phyloP scores from a whole-genome alignment of 768 basidiomycete genomes.

The Zangia roseola region DNA sequence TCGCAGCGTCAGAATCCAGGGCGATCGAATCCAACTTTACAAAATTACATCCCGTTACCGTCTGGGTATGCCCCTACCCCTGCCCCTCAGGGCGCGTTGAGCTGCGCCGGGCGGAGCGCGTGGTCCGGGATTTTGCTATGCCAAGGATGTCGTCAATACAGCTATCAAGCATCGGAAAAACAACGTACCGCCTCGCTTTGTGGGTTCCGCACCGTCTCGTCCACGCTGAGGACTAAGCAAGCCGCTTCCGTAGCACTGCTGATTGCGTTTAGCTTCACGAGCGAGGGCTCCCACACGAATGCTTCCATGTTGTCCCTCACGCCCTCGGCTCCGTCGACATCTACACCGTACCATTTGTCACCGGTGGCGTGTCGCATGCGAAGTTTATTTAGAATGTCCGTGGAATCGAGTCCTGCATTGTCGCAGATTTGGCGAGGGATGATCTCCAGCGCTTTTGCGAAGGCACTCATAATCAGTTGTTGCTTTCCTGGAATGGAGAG shows the following conservation, averaged over 20 bases:
- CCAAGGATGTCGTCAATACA: constrained; percentile 17
- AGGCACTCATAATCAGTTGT: constrained; percentile 91
- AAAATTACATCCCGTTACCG: constrained; percentile 40
- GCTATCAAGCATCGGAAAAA: neutral
- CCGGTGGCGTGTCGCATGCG: constrained; percentile 93
- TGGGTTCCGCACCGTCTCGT: constrained; percentile 96
- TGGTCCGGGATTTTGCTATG: constrained; percentile 78
- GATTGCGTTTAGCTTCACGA: constrained; percentile 95
- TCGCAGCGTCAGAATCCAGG: too few species aligned
- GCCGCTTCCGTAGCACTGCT: constrained; percentile 96
- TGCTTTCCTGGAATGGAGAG: constrained; percentile 93
- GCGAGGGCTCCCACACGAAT: constrained; percentile 97
- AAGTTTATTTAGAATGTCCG: constrained; percentile 94
- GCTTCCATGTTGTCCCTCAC: constrained; percentile 96
- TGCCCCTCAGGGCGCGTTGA: constrained; percentile 78
- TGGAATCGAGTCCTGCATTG: constrained; percentile 97
- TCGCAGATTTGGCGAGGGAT: constrained; percentile 99
- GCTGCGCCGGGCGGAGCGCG: constrained; percentile 90
- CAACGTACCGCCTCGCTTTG: constrained; percentile 84
- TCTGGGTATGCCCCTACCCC: constrained; percentile 80
- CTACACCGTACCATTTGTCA: constrained; percentile 90
- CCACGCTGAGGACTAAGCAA: constrained; percentile 91
- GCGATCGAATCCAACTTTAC: constrained; percentile 11
- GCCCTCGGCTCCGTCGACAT: constrained; percentile 85
- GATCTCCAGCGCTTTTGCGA: constrained; percentile 95